phyloP scores from a whole-genome alignment of 2,329 filamentous ascomycete species.

The Drechslerella stenobrocha region DNA sequence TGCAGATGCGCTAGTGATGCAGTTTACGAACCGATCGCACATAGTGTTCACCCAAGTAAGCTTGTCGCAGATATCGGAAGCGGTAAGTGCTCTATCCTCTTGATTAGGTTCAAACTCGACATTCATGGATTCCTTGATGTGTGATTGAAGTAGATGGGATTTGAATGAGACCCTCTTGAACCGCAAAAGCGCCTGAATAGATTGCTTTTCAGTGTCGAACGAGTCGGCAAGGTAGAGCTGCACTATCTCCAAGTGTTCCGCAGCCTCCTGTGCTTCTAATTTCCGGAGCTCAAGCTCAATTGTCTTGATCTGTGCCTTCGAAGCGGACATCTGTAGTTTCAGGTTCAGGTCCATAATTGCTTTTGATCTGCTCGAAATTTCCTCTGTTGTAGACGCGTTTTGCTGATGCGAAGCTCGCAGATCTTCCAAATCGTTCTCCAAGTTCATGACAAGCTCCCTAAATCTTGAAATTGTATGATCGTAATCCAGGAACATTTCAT shows the following conservation, averaged over 20 bases:
- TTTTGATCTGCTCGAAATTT: constrained; percentile 81
- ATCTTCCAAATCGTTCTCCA: constrained; percentile 85
- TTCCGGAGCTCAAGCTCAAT: constrained; percentile 87
- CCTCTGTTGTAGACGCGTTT: constrained; percentile 87
- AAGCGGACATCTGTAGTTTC: constrained; percentile 85
- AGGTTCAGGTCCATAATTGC: constrained; percentile 97
- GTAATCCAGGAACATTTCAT: constrained; percentile 78
- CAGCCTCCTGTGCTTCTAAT: constrained; percentile 84
- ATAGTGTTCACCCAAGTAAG: constrained; percentile 80
- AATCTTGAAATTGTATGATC: constrained; percentile 89
- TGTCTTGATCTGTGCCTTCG: constrained; percentile 89
- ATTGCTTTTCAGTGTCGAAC: constrained; percentile 78
- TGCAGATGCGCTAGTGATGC: constrained; percentile 75
- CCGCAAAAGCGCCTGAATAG: constrained; percentile 81
- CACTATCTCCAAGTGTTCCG: constrained; percentile 84
- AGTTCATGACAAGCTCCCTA: constrained; percentile 79
- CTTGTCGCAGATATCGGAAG: constrained; percentile 81
- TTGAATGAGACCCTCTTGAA: constrained; percentile 91
- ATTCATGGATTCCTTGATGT: constrained; percentile 76
- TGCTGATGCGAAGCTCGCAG: constrained; percentile 90
- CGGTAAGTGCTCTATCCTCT: constrained; percentile 78
- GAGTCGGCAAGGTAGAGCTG: constrained; percentile 79
- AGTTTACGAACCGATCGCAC: constrained; percentile 80
- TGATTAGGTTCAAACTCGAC: constrained; percentile 62
- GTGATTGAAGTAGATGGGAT: constrained; percentile 73